These are phyloP conservation scores for Cercospora zeae-maydis DNA, from an alignment of 2,329 filamentous ascomycete genomes.

Conservation along the genomic window DNA sequence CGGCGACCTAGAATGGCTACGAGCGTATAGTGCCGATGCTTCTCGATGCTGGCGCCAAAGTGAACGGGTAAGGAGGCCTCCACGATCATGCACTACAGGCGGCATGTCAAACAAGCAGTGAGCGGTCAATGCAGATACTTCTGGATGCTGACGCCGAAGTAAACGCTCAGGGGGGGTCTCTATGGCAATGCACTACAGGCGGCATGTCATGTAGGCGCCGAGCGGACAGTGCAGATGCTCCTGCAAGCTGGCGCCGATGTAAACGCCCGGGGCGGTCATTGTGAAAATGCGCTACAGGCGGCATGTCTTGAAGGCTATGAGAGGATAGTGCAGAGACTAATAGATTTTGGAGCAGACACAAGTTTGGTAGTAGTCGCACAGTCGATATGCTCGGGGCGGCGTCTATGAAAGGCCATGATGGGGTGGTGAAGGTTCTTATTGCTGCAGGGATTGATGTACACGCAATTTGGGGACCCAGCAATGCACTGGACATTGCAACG, in stretches of 20 bases:
- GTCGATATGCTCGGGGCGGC: conserved; percentile 14
- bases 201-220: neutral
- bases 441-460: conserved; percentile 21
- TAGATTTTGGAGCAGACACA: conserved; percentile 22
- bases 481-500: neutral
- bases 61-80: conserved; percentile 22
- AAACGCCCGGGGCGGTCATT: conserved; percentile 17
- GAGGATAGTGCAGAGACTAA: conserved; percentile 18
- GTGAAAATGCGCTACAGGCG: conserved; percentile 20
- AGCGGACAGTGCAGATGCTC: conserved; percentile 18
- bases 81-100: conserved; percentile 20
- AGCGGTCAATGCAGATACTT: conserved; percentile 10
- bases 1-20: neutral
- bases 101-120: neutral
- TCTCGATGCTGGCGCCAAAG: conserved; percentile 9
- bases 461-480: too few species aligned
- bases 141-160: conserved; percentile 11
- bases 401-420: conserved; percentile 8
- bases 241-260: conserved; percentile 23
- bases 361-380: conserved; percentile 18
- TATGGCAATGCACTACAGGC: conserved; percentile 20
- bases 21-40: conserved; percentile 11
- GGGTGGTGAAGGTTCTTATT: conserved; percentile 12
- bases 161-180: conserved; percentile 21
- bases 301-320: neutral